These are phyloP conservation scores for Backusella parvicylindrica DNA, from an alignment of 192 early-diverging fungal species.

Conservation along the genomic window DNA sequence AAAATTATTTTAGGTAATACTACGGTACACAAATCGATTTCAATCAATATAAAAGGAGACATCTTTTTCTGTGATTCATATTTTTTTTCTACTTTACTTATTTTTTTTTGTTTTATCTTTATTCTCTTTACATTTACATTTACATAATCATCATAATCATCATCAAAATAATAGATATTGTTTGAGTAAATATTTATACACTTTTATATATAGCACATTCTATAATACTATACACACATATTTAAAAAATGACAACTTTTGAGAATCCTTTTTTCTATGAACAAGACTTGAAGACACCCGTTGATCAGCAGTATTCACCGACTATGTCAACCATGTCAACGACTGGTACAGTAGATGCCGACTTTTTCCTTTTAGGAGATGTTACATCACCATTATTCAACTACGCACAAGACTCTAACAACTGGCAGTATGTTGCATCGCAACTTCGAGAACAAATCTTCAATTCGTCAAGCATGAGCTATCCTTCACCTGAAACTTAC, in stretches of 20 bases:
- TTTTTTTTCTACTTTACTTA: neutral
- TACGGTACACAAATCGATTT: neutral
- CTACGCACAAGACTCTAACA: neutral
- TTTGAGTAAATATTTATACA: neutral
- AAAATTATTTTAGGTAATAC: neutral
- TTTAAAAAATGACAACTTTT: neutral
- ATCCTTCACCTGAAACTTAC: constrained; percentile 14
- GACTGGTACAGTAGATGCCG: neutral
- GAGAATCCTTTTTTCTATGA: neutral
- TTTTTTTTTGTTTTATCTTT: neutral
- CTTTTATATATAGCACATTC: no score
- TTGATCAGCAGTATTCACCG: neutral
- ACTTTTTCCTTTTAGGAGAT: neutral
- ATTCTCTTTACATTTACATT: neutral
- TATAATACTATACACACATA: neutral
- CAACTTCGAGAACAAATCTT: constrained; percentile 11
- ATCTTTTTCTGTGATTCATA: neutral
- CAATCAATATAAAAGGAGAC: neutral
- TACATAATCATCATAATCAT: neutral
- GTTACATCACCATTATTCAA: neutral
- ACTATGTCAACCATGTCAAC: neutral
- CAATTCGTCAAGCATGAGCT: constrained; percentile 6
- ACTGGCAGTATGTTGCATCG: constrained; percentile 11
- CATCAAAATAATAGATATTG: neutral
- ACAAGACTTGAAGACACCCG: neutral